Base-by-base conservation (phyloP, 805 yeast genomes). In the Zygoascus bituminiphila region DNA sequence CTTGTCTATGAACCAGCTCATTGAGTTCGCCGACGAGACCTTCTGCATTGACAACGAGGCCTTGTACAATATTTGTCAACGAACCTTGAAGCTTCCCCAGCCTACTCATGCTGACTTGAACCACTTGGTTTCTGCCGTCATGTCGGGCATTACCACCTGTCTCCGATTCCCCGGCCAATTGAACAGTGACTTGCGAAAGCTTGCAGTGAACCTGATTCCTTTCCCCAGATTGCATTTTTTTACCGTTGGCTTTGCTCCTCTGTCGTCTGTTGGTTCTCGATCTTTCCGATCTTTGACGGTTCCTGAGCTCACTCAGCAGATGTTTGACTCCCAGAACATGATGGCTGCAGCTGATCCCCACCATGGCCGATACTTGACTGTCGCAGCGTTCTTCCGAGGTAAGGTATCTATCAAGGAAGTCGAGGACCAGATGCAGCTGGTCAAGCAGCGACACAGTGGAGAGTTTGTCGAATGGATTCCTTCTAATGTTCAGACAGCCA, bases 391-490 rank as follows among this genome's bases (percentile, higher is more conserved):
- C 73, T 88, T 87, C 74, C 80, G 96, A 69, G 96, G 96, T 70
- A 84, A 86, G 60, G 95, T 85, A 44, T 84, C 94, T 17, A 85
- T 85, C 49, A 87, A 86, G 69, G 96, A 88, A 71, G 95, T 88
- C 53, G 96, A 88, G 68, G 96, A 88, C 65, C 94, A 87, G 68
- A 86, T 88, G 88, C 78, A 73, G 67, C 80, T 79, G 65, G 85
- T 85, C 53, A 93, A 87, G 71, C 78, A 82, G 53, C 82, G 84
- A 70, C 84, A 87, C 69, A 75, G 88, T 21, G 79, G 82, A 51
- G 81, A 84, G 67, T 88, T 88, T 62, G 96, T 88, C 47, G 95
- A 88, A 68, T 88, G 96, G 96, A 88, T 88, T 70, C 96, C 96
- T 60, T 86, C 86, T 69, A 88, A 88, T 63, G 94, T 88, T 56